Evolutionary conservation across 2,329 filamentous ascomycete species (phyloP).

Genomic region (Beauveria sp.): DNA sequence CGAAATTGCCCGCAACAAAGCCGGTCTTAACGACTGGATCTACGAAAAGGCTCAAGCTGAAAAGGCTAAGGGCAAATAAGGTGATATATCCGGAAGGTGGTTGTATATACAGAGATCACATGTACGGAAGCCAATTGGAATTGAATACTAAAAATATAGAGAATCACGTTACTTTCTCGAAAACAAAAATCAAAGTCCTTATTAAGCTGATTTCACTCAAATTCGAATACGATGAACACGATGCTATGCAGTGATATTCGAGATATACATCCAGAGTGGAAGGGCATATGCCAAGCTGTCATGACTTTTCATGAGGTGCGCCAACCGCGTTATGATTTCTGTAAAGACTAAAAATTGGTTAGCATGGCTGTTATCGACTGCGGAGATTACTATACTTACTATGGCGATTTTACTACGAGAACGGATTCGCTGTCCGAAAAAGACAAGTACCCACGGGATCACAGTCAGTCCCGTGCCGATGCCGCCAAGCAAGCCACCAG

Average conservation of each 20-base stretch:
- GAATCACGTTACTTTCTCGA: background rate
- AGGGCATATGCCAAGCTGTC: background rate
- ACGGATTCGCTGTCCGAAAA: constrained; percentile 71
- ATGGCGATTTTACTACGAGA: constrained; percentile 69
- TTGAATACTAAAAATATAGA: background rate
- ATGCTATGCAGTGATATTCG: background rate
- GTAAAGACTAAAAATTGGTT: background rate
- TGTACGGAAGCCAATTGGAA: background rate
- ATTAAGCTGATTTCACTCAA: background rate
- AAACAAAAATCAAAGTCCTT: background rate
- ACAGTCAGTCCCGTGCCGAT: constrained; percentile 61
- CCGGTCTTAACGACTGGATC: constrained; percentile 93
- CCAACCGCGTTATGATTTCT: background rate
- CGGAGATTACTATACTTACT: constrained; percentile 30
- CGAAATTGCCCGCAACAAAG: constrained; percentile 63
- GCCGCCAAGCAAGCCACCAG: constrained; percentile 68
- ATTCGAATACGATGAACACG: background rate
- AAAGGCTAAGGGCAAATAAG: constrained; percentile 27
- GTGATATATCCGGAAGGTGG: background rate
- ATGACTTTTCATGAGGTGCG: background rate
- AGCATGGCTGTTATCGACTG: constrained; percentile 2
- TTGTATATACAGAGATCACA: background rate
- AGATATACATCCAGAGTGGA: background rate
- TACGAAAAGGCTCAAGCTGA: constrained; percentile 71
- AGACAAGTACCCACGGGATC: constrained; percentile 80